A percentile compares a stretch with the other conserved stretches of the same genome.
phyloP scores from a whole-genome alignment of 306 rosid species.

The cucumber (Cucumis sativus) region Cucumber_9930_V3 NC_026660.2:4582001-4582500 shows the following conservation, averaged over 20 bases:
- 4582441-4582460: neutral
- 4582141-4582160: neutral
- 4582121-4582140: neutral
- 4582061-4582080: neutral
- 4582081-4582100: neutral
- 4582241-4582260: neutral
- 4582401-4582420: neutral
- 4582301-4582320: neutral
- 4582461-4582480: constrained; percentile 8
- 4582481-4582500: constrained; percentile 5
- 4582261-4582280: neutral
- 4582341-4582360: neutral
- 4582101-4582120: neutral
- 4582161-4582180: neutral
- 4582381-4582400: neutral
- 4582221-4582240: neutral
- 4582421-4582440: neutral
- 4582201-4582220: neutral
- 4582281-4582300: neutral
- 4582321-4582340: neutral
- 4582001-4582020: neutral
- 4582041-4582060: neutral
- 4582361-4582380: neutral
- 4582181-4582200: too few species aligned
- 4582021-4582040: neutral